Evolutionary conservation across 768 basidiomycete genomes (phyloP).

Genomic region (Leccinum disarticulatum): DNA sequence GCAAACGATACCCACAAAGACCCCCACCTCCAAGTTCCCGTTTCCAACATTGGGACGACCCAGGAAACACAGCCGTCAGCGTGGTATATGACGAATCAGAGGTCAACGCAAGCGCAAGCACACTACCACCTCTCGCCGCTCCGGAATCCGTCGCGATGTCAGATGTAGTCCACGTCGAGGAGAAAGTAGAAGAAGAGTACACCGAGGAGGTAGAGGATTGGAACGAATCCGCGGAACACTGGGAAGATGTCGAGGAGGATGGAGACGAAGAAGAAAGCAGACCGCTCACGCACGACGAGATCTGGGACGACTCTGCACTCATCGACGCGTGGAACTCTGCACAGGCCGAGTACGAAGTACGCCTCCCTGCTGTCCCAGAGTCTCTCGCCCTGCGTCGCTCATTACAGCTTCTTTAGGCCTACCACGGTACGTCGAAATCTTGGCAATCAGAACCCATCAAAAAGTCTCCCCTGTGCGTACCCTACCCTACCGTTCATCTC

Average conservation of each 20-base stretch:
- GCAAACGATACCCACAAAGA: conserved; percentile 30
- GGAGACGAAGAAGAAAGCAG: conserved; percentile 54
- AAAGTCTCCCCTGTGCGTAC: conserved; percentile 69
- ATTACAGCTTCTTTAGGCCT: conserved; percentile 39
- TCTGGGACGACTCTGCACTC: conserved; percentile 86
- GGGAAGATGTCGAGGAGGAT: conserved; percentile 21
- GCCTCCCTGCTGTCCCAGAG: too few relatives aligned
- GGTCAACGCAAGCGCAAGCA: not conserved
- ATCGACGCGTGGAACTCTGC: conserved; percentile 86
- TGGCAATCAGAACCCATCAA: conserved; percentile 74
- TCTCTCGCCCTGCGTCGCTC: not conserved
- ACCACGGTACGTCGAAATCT: conserved; percentile 61
- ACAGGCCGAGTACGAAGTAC: conserved; percentile 75
- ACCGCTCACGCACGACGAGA: conserved; percentile 67
- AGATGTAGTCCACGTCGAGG: not conserved
- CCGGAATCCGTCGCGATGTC: not conserved
- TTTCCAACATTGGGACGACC: conserved; percentile 48
- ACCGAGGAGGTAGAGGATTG: conserved; percentile 22
- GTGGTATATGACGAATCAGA: conserved; percentile 27
- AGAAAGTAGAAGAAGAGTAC: conserved; percentile 9
- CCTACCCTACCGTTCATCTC: not conserved
- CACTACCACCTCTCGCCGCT: not conserved
- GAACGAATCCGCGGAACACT: conserved; percentile 15
- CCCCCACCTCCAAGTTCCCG: conserved; percentile 11
- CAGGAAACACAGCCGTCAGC: conserved; percentile 23